Evolutionary conservation across 345 rosid species (phyloP).

Genomic region (Camelina laxa): DNA sequence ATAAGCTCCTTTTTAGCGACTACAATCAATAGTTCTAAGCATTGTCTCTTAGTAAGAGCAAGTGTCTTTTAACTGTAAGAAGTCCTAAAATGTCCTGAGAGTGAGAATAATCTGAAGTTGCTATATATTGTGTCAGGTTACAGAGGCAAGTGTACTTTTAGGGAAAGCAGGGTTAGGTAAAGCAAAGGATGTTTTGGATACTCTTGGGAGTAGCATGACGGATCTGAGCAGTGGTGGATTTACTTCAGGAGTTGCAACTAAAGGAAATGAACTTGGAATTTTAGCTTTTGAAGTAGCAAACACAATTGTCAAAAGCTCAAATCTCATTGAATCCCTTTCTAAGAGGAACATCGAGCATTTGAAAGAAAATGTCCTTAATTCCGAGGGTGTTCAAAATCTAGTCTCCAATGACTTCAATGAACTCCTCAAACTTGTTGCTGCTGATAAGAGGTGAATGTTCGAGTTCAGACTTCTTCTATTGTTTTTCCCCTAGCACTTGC

Average conservation of each 20-base stretch:
- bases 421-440: conserved; percentile 68
- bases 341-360: conserved; percentile 57
- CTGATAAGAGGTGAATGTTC: conserved; percentile 74
- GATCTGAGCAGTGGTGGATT: conserved; percentile 76
- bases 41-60: not conserved
- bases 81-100: not conserved
- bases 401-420: conserved; percentile 76
- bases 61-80: conserved; percentile 10
- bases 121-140: conserved; percentile 53
- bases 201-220: conserved; percentile 91
- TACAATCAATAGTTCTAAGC: not conserved
- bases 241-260: conserved; percentile 67
- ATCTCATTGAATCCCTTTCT: conserved; percentile 85
- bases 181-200: conserved; percentile 87
- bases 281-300: conserved; percentile 93
- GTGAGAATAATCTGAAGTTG: not conserved
- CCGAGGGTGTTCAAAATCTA: conserved; percentile 79
- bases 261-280: conserved; percentile 74
- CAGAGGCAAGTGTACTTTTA: conserved; percentile 67
- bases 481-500: conserved; percentile 4
- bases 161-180: conserved; percentile 83
- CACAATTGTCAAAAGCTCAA: conserved; percentile 85
- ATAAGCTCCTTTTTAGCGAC: not conserved
- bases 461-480: conserved; percentile 15
- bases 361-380: conserved; percentile 62